A percentile compares a stretch with the other conserved stretches of the same genome.
These are phyloP conservation scores for Phyllosticta paracitricarpa DNA, from an alignment of 2,329 filamentous ascomycete species.

Conservation along the genomic window DNA sequence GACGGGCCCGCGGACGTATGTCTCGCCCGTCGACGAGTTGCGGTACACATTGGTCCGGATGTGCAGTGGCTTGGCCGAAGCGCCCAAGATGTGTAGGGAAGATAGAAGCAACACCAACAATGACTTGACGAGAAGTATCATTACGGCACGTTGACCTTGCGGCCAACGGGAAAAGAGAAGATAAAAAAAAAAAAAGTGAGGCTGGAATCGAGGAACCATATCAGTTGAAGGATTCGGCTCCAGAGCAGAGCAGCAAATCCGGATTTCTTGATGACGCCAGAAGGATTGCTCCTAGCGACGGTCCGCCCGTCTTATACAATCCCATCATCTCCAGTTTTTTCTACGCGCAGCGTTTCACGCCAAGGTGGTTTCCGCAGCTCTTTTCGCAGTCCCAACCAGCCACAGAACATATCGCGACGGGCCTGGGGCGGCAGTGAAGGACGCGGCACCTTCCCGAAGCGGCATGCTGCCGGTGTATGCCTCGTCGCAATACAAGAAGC, in stretches of 20 bases:
- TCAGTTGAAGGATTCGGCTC: background rate
- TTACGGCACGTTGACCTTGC: background rate
- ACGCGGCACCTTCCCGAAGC: background rate
- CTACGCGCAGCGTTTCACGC: background rate
- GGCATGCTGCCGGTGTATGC: background rate
- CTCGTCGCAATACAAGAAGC: background rate
- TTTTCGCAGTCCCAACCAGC: background rate
- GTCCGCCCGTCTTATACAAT: background rate
- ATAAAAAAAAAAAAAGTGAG: background rate
- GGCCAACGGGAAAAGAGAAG: too few relatives aligned
- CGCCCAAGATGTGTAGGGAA: background rate
- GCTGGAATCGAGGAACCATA: background rate
- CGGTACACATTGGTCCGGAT: background rate
- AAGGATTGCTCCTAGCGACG: background rate
- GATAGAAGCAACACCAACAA: background rate
- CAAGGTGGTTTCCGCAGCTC: background rate
- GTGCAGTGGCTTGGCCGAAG: background rate
- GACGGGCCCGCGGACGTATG: slow-evolving; percentile 5
- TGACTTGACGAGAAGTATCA: background rate
- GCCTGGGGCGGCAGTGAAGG: background rate
- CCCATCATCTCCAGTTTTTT: background rate
- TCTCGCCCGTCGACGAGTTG: background rate
- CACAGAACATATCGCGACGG: background rate
- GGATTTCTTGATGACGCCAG: background rate
- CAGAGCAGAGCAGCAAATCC: background rate